Evolutionary conservation across 2,329 filamentous ascomycete genomes (phyloP).

Genomic region (Fusarium sp.): DNA sequence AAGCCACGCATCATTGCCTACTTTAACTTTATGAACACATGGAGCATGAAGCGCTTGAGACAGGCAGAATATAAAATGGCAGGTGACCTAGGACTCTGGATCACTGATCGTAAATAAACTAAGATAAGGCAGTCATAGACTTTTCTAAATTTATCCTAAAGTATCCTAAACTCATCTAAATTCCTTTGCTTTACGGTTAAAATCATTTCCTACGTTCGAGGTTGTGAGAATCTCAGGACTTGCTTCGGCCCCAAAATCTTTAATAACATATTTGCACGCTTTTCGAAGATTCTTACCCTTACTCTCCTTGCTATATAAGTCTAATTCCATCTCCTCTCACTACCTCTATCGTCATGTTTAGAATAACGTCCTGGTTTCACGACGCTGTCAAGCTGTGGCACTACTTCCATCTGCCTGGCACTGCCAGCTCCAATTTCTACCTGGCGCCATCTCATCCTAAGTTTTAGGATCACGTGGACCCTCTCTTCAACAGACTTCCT

Average conservation of each 20-base stretch:
- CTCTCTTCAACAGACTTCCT: no score
- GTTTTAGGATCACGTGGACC: not conserved
- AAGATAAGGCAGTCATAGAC: fast-evolving
- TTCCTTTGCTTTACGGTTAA: fast-evolving
- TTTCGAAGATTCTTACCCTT: no score
- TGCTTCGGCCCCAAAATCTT: no score
- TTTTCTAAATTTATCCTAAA: no score
- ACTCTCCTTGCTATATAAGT: no score
- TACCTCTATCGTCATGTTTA: fast-evolving
- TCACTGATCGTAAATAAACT: fast-evolving
- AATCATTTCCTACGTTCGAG: fast-evolving
- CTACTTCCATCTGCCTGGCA: not conserved
- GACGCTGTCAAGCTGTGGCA: not conserved
- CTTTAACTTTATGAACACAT: fast-evolving
- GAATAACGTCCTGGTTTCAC: not conserved
- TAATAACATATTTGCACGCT: no score
- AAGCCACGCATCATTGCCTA: fast-evolving
- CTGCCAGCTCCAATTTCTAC: not conserved
- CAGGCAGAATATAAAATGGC: no score
- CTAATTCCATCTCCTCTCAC: fast-evolving
- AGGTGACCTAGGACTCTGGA: fast-evolving
- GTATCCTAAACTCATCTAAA: no score
- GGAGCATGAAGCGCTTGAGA: fast-evolving
- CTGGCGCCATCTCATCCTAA: not conserved
- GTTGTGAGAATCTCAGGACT: no score